Evolutionary conservation across 805 yeast genomes (phyloP), one percentile per base, ranked within the genome.

Genomic region (Yamadazyma ubonensis): DNA sequence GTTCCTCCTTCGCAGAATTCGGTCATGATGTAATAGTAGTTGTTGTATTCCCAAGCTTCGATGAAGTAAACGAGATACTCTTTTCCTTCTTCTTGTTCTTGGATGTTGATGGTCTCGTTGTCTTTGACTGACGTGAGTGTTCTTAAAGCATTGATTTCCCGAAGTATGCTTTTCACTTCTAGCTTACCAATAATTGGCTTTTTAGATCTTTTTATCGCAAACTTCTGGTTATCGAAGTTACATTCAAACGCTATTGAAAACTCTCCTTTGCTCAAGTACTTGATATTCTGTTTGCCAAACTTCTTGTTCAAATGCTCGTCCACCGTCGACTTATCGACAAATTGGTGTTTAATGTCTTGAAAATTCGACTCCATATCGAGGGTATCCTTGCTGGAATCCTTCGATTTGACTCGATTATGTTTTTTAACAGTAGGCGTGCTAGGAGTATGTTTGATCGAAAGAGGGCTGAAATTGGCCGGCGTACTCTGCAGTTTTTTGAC

Each of bases 1-100:
- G 93, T 86, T 2, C 98, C 98, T 57, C 90, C 93, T 54, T 90
- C 98, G 64, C 96, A 93, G 61, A 70, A 90, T 51, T 91, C 97
- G 3, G 96, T 88, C 93, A 89, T 86, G 27, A 93, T 87, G 58
- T 91, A 93, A 48, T 83, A 77, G 49, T 81, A 80, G 33, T 79
- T 78, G 54, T 79, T 75, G 55, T 71, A 72, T 48, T 86, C 95
- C 96, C 97, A 91, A 21, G 85, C 86, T 56, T 87, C 89, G 12
- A 87, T 75, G 49, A 86, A 79, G 48, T 80, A 80, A 32, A 93
- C 76, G 27, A 93, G 77, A 56, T 86, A 81, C 50, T 86, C 95
- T 48, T 78, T 77, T 9, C 89, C 93, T 39, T 80, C 86, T 47
- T 66, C 72, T 42, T 66, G 69, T 42, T 68, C 73, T 34, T 56